These are phyloP conservation scores for Oropetium thomaeum DNA, from an alignment of 176 grass and related monocot genomes.

Conservation along the genomic window DNA sequence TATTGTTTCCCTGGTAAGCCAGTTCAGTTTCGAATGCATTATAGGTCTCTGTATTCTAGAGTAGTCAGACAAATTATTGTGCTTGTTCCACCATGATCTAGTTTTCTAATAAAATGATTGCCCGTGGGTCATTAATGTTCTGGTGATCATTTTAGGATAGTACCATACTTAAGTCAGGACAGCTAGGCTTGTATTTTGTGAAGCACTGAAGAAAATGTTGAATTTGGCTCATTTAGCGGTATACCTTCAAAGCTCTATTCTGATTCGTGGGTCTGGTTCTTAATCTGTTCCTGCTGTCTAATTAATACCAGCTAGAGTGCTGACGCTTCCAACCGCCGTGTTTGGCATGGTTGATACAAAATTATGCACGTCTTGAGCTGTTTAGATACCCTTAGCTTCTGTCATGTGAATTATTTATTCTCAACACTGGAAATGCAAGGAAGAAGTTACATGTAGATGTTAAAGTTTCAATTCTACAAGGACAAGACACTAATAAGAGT, in stretches of 20 bases:
- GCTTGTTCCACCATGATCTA: not conserved
- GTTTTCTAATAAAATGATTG: slow-evolving; percentile 22
- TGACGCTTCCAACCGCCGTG: slow-evolving; percentile 8
- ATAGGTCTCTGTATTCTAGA: not conserved
- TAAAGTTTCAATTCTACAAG: not conserved
- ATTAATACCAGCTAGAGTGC: slow-evolving; percentile 18
- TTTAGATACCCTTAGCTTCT: not conserved
- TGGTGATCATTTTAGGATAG: slow-evolving; percentile 3
- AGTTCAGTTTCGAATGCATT: not conserved
- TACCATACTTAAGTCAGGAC: slow-evolving; percentile 2
- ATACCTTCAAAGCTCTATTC: slow-evolving; percentile 17
- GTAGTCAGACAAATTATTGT: not conserved
- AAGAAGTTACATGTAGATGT: not conserved
- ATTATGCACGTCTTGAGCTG: slow-evolving; percentile 10
- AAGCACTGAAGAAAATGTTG: slow-evolving; percentile 1
- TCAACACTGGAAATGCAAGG: not conserved
- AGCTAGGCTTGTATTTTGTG: slow-evolving; percentile 4
- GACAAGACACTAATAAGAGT: not conserved
- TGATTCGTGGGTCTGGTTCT: not conserved
- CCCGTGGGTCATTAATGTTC: not conserved
- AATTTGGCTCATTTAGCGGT: slow-evolving; percentile 8
- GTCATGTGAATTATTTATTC: not conserved
- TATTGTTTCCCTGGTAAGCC: not conserved
- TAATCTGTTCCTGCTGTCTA: not conserved
- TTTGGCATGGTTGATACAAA: slow-evolving; percentile 23